Evolutionary conservation across 495 filamentous ascomycete genomes (phyloP), one percentile per base, ranked within the genome.

Genomic region (Aspergillus homomorphus): DNA sequence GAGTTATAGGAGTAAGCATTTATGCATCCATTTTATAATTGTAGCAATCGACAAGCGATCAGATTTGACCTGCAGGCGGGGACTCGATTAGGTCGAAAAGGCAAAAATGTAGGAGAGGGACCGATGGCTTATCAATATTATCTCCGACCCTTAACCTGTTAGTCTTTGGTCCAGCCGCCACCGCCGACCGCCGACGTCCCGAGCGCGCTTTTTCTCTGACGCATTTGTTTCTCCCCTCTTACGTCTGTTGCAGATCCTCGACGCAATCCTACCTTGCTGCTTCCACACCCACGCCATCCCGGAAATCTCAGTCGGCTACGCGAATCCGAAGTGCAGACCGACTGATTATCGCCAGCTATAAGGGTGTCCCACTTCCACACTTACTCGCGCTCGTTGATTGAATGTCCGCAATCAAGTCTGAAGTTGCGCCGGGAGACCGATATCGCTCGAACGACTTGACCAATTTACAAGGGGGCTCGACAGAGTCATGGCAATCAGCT

Each of bases 401-500:
- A 58, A 67, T 67, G 67, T 69, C 67, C 59, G 63, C 44, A 42
- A 33, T 57, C 54, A 57, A 61, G 33, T 54, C 63, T 57, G 57
- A 61, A 53, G 57, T 59, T 57, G 54, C 59, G 53, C 59, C 44
- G 56, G 56, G 51, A 46, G 66, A 65, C 66, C 66, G 64, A 65
- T 66, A 69, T 63, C 64, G 62, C 64, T 58, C 62, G 15, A 38
- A 50, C 62, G 54, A 59, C 41, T 57, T 57, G 48, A 57, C 33
- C 51, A 61, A 46, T 50, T 51, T 30, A n/a, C 44, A 62, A 45
- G 45, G 53, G 28, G 33, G 46, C 15, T 44, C 59, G 21, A 42
- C 51, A 63, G 51, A 73, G 70, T 71, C 66, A 77, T 77, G 74
- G 73, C 59, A 65, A 41, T 66, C 63, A 54, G 58, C 61, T 73